Evolutionary conservation across 2,329 filamentous ascomycete species (phyloP).

Genomic region (Beauveria bassiana): DNA sequence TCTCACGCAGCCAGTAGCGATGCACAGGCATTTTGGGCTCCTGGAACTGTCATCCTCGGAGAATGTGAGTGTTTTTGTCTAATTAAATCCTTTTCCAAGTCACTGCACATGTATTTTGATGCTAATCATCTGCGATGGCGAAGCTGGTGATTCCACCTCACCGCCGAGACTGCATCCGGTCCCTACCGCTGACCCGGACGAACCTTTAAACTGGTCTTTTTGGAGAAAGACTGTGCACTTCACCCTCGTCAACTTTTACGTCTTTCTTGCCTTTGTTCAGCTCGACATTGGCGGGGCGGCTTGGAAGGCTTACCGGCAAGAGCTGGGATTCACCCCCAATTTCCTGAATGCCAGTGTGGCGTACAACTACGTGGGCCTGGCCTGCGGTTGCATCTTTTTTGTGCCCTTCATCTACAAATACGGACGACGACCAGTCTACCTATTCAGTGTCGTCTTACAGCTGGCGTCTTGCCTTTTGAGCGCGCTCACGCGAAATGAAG

Average conservation of each 20-base stretch:
- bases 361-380: slow-evolving; percentile 23
- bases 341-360: slow-evolving; percentile 22
- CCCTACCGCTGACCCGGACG: not conserved
- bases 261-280: slow-evolving; percentile 60
- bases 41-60: not conserved
- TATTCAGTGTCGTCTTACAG: slow-evolving; percentile 16
- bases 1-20: not conserved
- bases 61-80: not conserved
- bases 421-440: slow-evolving; percentile 25
- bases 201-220: not conserved
- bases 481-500: slow-evolving; percentile 12
- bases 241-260: slow-evolving; percentile 50
- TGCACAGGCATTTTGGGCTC: not conserved
- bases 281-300: slow-evolving; percentile 27
- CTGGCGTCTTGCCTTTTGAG: slow-evolving; percentile 15
- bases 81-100: not conserved
- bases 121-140: not conserved
- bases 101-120: not conserved
- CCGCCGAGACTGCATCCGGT: not conserved
- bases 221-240: slow-evolving; percentile 25
- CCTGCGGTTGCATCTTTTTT: slow-evolving; percentile 26
- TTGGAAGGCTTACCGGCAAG: slow-evolving; percentile 12
- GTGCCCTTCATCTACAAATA: slow-evolving; percentile 28
- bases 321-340: slow-evolving; percentile 20
- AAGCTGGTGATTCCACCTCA: not conserved